Conservation (phyloP, 164 flowering plant species). For the Tetracentron sinense region DNA sequence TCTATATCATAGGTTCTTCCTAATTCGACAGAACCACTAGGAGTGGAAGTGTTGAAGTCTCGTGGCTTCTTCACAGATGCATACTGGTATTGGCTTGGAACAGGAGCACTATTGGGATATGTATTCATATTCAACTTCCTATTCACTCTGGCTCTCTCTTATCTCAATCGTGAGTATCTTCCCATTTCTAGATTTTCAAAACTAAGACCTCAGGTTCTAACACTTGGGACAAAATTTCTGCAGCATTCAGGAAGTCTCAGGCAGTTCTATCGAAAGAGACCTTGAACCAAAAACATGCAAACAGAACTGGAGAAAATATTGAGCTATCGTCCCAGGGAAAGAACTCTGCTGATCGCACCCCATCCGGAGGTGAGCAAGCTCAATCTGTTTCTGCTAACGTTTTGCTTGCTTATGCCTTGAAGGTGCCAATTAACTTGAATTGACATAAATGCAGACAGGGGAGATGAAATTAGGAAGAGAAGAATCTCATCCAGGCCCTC, state of each 20-base stretch:
- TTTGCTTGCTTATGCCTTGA: too few relatives aligned
- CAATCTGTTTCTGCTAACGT: too few relatives aligned
- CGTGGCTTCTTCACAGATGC: conserved; percentile 28
- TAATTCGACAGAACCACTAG: conserved; percentile 20
- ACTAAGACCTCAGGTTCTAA: not conserved
- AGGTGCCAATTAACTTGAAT: too few relatives aligned
- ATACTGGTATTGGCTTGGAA: conserved; percentile 44
- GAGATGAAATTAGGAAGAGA: not conserved
- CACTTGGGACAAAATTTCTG: not conserved
- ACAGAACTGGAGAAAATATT: conserved; percentile 13
- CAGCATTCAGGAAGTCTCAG: conserved; percentile 35
- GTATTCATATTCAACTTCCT: conserved; percentile 26
- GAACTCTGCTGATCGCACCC: conserved; percentile 16
- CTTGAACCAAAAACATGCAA: conserved; percentile 16
- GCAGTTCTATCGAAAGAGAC: conserved; percentile 25
- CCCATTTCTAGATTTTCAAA: not conserved
- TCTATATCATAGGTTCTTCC: conserved; percentile 14
- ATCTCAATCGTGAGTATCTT: conserved; percentile 24
- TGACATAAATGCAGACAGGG: not conserved
- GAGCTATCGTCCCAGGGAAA: conserved; percentile 10
- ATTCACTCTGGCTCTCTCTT: conserved; percentile 25
- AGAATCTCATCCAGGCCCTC: not conserved
- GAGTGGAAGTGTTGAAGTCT: conserved; percentile 25
- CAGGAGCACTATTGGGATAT: conserved; percentile 29
- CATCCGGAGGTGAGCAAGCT: too few relatives aligned